Base-by-base conservation (phyloP, 176 grass and related monocot genomes). In the Triticum turgidum region DNA sequence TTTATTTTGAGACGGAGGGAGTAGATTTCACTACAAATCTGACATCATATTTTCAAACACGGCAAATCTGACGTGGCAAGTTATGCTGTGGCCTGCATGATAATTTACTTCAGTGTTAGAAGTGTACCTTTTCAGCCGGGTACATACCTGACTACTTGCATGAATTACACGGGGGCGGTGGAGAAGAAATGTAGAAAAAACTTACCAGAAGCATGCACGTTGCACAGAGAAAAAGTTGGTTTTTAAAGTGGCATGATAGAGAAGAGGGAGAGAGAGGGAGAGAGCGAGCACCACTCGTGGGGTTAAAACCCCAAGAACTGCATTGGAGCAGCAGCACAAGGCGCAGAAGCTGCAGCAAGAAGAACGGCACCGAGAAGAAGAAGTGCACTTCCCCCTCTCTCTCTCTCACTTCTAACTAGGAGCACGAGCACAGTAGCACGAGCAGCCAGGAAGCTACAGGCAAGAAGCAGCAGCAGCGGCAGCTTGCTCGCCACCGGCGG, bases 271-370 rank as follows among this genome's bases (percentile, higher is more conserved):
- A 24, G 82, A n/a, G 67, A 45, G 42, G 42, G 44, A n/a, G 35
- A 38, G 49, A 13, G 79, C 34, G 66, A 79, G 84, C 84, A 79
- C 54, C 84, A 34, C 85, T 87, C 81, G 85, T 87, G 81, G 85
- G 81, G 85, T 81, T 88, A 91, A 76, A 91, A 88, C 89, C 89
- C 85, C 89, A 59, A 88, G 89, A 79, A 84, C 34, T 14, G 81
- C 85, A 18, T 77, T 39, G 69, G 61, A 39, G 81, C 45, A 83
- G 81, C 85, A 38, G 81, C 66, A 45, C 35, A 74, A 24, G 83
- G 69, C 71, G 70, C 32, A 44, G 79, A 44, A 12, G 77, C 68
- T 14, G 86, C 45, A 67, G 81, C 65, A 51, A 56, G 41, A 49
- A 80, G 75, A 51, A 68, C 11, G 13, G 24, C 7, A 65, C 72